Base-by-base conservation (phyloP, 306 rosid species). In the Malus fusca region DNA sequence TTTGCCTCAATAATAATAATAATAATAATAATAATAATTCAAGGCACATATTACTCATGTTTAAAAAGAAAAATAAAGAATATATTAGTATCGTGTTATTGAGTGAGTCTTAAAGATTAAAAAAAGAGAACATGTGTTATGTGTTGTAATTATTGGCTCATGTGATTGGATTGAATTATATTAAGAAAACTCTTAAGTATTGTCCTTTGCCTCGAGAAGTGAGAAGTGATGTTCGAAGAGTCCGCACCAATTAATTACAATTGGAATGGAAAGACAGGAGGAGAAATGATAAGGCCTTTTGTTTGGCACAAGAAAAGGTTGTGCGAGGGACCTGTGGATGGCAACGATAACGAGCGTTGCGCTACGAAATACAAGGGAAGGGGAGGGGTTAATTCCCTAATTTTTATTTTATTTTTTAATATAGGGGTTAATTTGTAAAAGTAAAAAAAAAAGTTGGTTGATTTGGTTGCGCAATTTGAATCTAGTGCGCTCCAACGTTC, bases 401-500 rank as follows among this genome's bases (percentile, higher is more conserved):
- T 5, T 48, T 48, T 48, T 48, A 46, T 46, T 46, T 46, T 14
- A 5, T 48, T 48, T 48, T 48, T 48, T 17, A 48, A 48, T 48
- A 48, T 48, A 15, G 53, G 19, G 53, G 19, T 48, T 48, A 48
- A 18, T 74, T 61, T 74, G 40, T 37, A 67, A 67, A 80, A 74
- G 5, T 62, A n/a, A 66, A 64, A 80, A 65, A 8, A 4, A 33
- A 31, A 4, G 65, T 2, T 37, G 25, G 21, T n/a, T 13, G 67
- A 35, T 8, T 4, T 22, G 25, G 43, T 17, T 23, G 72, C 26
- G 55, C 65, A 82, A 77, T 88, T 92, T 92, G 93, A 94, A 94
- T 86, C 75, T 66, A 81, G 91, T 90, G 97, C 99, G 99, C 97
- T 92, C 97, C 97, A 92, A 92, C 88, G 93, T 92, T 90, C 88